Evolutionary conservation across 192 early-diverging fungal species (phyloP).

Genomic region (Obelidium mucronatum): DNA sequence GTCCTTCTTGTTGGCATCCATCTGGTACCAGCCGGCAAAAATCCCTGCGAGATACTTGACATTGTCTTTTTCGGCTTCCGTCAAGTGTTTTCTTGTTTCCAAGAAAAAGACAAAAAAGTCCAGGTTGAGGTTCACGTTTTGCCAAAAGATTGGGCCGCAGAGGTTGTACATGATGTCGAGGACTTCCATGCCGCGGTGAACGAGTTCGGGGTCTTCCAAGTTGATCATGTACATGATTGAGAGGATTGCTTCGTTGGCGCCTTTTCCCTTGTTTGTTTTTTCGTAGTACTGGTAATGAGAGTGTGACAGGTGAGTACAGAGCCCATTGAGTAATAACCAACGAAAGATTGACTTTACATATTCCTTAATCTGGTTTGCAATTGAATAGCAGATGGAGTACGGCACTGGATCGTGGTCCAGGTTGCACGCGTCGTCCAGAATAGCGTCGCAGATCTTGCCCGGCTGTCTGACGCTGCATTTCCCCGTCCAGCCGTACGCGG

Average conservation of each 20-base stretch:
- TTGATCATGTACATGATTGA: conserved; percentile 17
- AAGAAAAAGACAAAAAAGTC: conserved; percentile 27
- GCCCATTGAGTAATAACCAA: no score
- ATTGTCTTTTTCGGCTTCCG: conserved; percentile 14
- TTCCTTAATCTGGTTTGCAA: neutral
- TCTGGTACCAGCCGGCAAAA: conserved; percentile 23
- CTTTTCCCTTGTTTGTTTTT: conserved; percentile 11
- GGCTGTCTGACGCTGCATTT: neutral
- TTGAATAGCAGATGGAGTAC: neutral
- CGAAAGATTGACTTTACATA: no score
- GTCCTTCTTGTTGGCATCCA: neutral
- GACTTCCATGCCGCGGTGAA: conserved; percentile 18
- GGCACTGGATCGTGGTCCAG: conserved; percentile 9
- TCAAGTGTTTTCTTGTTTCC: conserved; percentile 12
- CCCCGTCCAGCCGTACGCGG: conserved; percentile 6
- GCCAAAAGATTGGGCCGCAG: conserved; percentile 6
- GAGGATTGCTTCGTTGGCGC: conserved; percentile 17
- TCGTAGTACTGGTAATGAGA: no score
- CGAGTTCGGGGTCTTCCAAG: conserved; percentile 26
- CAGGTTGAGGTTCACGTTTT: conserved; percentile 21
- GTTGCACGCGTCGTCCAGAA: conserved; percentile 34
- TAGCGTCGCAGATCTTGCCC: conserved; percentile 13
- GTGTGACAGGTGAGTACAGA: no score
- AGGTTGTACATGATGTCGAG: conserved; percentile 16
- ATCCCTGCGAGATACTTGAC: conserved; percentile 11